Conservation (phyloP, 148 eudicot species). For the Euryodendron excelsum region DNA sequence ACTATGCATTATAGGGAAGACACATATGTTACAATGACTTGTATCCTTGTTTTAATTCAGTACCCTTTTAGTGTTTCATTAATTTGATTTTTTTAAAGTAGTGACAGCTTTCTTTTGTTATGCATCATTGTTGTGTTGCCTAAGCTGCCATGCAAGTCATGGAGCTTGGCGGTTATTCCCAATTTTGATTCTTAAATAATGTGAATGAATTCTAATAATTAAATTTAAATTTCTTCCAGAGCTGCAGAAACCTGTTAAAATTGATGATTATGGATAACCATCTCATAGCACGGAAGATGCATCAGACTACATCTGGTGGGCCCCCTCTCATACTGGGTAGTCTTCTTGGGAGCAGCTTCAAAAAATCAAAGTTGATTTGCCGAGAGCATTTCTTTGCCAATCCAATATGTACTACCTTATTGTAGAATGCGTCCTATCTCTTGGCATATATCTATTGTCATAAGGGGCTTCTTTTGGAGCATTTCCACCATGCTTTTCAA, state of each 20-base stretch:
- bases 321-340: conserved; percentile 58
- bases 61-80: too few relatives aligned
- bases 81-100: too few relatives aligned
- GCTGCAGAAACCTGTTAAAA: conserved; percentile 68
- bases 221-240: conserved; percentile 44
- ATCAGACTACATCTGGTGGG: conserved; percentile 41
- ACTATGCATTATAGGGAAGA: too few relatives aligned
- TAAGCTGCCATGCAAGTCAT: too few relatives aligned
- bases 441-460: not conserved
- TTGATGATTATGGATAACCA: conserved; percentile 72
- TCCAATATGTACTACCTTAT: conserved; percentile 52
- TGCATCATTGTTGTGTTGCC: not conserved
- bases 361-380: conserved; percentile 42
- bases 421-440: conserved; percentile 25
- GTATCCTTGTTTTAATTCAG: too few relatives aligned
- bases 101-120: not conserved
- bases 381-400: conserved; percentile 81
- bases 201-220: not conserved
- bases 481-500: not conserved
- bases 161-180: too few relatives aligned
- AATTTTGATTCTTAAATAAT: too few relatives aligned
- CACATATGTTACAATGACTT: too few relatives aligned
- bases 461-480: not conserved
- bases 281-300: conserved; percentile 67
- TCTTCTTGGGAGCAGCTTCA: conserved; percentile 42